Base-by-base conservation (phyloP, 225 moss, liverwort and hornwort genomes). In the Climacium dendroides region DNA sequence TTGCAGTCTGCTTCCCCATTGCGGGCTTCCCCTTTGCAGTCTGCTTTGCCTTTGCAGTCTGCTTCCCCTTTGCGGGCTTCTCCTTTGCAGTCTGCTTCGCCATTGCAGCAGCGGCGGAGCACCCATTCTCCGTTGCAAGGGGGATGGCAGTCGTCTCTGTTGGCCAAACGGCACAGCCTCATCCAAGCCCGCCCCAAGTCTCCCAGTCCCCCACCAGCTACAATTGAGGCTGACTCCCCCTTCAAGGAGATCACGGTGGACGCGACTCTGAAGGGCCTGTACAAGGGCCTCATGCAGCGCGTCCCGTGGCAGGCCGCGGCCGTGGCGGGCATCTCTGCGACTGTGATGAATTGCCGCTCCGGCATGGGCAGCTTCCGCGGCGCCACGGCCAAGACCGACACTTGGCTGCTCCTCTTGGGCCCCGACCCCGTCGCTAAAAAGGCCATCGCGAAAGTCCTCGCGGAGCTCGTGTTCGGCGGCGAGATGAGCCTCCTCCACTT, bases 231-330 rank as follows among this genome's bases (percentile, higher is more conserved):
- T 9, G 45, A 3, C 3, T 10, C 61, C 5, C 84, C 84, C 2
- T 30, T 84, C 54, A 95, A 88, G 19, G 88, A 80, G 55, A 26
- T 83, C 45, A 58, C 37, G 6, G 89, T 91, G 29, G 87, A 86
- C 37, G 92, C 91, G 35, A 90, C 30, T 54, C 83, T 97, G 41
- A 95, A 95, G 72, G 91, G 92, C 11, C 85, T 97, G 4, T 94
- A 90, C 87, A 93, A 91, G 87, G 94, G 78, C 53, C 87, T 97
- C 30, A 88, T 90, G 88, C 88, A 93, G 22, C 86, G 91, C 30
- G 96, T 97, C 34, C 89, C 93, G 5, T 96, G 97, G 97, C 96
- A 97, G 83, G 95, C 82, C 39, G 94, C 91, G 24, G 95, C 96
- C 1, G 87, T 95, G 47, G 94, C 90, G 19, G 92, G 94, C 6